phyloP scores from a whole-genome alignment of 2,329 filamentous ascomycete species.

The Microsporum canis region DNA sequence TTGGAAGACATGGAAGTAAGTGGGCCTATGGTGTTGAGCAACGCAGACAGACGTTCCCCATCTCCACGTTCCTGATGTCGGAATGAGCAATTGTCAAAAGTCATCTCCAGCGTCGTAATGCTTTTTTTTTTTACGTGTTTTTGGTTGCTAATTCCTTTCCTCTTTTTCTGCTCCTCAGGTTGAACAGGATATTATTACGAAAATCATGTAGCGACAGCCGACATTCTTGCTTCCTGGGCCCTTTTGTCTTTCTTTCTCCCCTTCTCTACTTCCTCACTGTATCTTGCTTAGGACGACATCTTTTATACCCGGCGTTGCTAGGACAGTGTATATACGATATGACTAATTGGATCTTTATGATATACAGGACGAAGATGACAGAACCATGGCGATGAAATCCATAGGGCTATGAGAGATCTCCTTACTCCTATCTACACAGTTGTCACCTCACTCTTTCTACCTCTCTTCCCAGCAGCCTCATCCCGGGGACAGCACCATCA shows the following conservation, averaged over 20 bases:
- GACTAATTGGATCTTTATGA: constrained; percentile 20
- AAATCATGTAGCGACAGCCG: constrained; percentile 51
- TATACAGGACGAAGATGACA: constrained; percentile 19
- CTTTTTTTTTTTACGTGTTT: neutral
- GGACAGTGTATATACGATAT: constrained; percentile 14
- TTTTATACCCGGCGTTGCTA: constrained; percentile 10
- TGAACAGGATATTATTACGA: constrained; percentile 74
- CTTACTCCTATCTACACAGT: neutral
- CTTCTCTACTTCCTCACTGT: neutral
- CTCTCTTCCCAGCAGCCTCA: neutral
- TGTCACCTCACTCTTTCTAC: neutral
- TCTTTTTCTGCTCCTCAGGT: constrained; percentile 46
- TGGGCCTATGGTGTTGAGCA: constrained; percentile 20
- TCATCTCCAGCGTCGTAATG: neutral
- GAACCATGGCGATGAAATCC: neutral
- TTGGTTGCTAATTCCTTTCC: neutral
- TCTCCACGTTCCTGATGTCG: neutral
- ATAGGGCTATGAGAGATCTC: neutral
- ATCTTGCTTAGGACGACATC: neutral
- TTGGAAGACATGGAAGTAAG: constrained; percentile 98
- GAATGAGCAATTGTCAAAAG: neutral
- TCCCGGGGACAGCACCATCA: neutral
- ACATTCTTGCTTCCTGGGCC: neutral
- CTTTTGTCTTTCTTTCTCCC: too few relatives aligned
- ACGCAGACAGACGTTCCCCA: neutral